Evolutionary conservation across 78 protist species (phyloP).

Genomic region (Neovahlkampfia damariscottae): DNA sequence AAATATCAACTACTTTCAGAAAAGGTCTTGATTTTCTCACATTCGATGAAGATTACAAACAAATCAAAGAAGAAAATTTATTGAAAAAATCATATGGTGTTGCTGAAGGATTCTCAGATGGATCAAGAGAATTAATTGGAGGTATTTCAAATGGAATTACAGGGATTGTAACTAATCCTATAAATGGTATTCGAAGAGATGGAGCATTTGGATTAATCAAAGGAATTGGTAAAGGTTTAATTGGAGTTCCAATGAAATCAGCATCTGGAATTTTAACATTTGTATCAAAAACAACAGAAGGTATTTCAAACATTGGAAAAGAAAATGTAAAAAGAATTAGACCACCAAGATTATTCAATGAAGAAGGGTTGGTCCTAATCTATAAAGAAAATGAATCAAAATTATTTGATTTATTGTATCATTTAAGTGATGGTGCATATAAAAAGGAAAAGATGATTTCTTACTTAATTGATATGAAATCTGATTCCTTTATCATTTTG

Average conservation of each 20-base stretch:
- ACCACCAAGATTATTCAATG: background rate
- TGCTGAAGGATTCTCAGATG: background rate
- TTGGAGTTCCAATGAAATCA: conserved; percentile 36
- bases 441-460: no score
- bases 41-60: background rate
- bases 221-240: conserved; percentile 34
- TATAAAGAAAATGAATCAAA: no score
- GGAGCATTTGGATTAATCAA: conserved; percentile 29
- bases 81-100: background rate
- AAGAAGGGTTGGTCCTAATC: background rate
- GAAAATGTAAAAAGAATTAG: background rate
- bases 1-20: background rate
- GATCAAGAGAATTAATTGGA: background rate
- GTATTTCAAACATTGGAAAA: background rate
- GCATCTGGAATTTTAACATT: conserved; percentile 16
- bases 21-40: background rate
- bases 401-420: no score
- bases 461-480: no score
- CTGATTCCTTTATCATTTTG: no score
- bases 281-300: conserved; percentile 19
- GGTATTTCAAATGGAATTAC: conserved; percentile 22
- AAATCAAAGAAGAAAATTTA: background rate
- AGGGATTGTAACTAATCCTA: conserved; percentile 29
- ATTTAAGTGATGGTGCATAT: no score
- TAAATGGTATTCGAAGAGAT: conserved; percentile 8